Conservation (phyloP, 1,284 basidiomycete species). For the Termitomyces sp. region DNA sequence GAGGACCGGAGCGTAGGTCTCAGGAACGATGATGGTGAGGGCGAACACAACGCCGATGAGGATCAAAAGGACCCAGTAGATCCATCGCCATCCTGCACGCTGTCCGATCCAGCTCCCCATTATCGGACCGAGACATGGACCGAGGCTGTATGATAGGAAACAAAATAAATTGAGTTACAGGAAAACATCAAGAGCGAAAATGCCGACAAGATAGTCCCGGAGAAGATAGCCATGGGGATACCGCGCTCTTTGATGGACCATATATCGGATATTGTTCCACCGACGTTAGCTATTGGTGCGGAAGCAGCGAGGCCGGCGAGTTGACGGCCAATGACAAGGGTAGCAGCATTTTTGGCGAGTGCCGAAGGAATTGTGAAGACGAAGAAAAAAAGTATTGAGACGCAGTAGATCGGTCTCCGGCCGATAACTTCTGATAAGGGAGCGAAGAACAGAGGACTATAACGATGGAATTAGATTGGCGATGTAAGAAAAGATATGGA, state of each 20-base stretch:
- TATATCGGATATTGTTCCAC: conserved; percentile 42
- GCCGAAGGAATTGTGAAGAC: conserved; percentile 60
- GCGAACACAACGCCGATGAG: conserved; percentile 45
- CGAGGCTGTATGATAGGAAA: conserved; percentile 26
- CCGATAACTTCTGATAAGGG: conserved; percentile 44
- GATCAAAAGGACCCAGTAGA: conserved; percentile 48
- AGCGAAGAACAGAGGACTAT: conserved; percentile 31
- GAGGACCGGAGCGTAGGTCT: conserved; percentile 48
- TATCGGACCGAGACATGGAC: conserved; percentile 46
- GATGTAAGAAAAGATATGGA: not conserved
- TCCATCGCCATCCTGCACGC: conserved; percentile 46
- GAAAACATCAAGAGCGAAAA: not conserved
- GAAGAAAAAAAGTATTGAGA: conserved; percentile 54
- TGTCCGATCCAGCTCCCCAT: conserved; percentile 46
- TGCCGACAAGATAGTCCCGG: conserved; percentile 50
- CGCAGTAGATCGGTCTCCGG: conserved; percentile 46
- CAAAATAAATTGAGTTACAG: not conserved
- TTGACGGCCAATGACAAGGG: conserved; percentile 59
- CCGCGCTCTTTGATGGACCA: conserved; percentile 64
- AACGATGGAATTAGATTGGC: not conserved
- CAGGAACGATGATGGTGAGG: conserved; percentile 50
- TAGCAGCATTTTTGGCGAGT: conserved; percentile 52
- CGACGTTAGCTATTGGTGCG: conserved; percentile 36
- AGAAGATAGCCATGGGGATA: conserved; percentile 58
- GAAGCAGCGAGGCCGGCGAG: conserved; percentile 53